Evolutionary conservation across 2,329 filamentous ascomycete genomes (phyloP), one percentile per base, ranked within the genome.

Genomic region (Dactylellina haptotyla): DNA sequence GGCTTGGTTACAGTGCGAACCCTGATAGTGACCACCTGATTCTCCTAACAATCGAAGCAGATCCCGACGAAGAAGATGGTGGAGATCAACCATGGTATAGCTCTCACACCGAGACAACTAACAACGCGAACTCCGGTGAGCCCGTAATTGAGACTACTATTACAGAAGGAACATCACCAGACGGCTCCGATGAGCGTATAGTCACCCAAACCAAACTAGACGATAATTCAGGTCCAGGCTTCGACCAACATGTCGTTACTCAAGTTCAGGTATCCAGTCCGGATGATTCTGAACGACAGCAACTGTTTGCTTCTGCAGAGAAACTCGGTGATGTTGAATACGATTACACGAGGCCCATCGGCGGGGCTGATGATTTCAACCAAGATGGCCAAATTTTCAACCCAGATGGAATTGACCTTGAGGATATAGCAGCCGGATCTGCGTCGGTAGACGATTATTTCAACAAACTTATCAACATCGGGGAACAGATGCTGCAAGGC

Each of bases 1-100:
- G 14, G 5, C 53, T 57, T 10, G 37, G 53, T 12, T 57, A 57
- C 37, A 57, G 53, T 37, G 53, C 53, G 3, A 43, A 57, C n/a
- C 53, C 34, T 9, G 37, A 57, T 5, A 23, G 20, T n/a, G 18
- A 39, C n/a, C 14, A 43, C 6, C 20, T 43, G 20, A 14, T 57
- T 23, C 23, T 57, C 23, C 20, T 57, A 28, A 54, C 50, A 25
- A 16, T 54, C 18, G 23, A 54, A 25, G 34, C 16, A 6, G 53
- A 43, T n/a, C 12, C n/a, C 16, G 20, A 37, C 2, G 30, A 32
- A 5, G 37, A 28, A 23, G 32, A 28, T 3, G 37, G 28, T 8
- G 53, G 30, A 16, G 2, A n/a, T n/a, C n/a, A n/a, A n/a, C n/a
- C 34, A 26, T 57, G 53, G 53, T 57, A 43, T 26, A 18, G 28